Base-by-base conservation (phyloP, 208 protist genomes). In the Zelonia costaricensis region DNA sequence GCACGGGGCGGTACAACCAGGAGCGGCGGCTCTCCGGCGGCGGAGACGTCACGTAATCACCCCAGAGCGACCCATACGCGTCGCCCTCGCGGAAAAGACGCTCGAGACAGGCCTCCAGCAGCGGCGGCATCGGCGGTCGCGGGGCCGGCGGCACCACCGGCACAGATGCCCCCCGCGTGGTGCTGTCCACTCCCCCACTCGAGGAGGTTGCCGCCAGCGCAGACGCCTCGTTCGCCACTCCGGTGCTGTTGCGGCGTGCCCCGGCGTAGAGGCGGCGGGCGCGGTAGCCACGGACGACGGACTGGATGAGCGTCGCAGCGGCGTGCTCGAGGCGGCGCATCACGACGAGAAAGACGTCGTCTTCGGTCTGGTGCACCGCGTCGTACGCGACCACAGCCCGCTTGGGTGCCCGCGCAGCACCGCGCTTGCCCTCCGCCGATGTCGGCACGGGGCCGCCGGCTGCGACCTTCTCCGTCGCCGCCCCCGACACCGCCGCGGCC, bases 251-350 rank as follows among this genome's bases (percentile, higher is more conserved):
- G 9, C 56, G 44, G 27, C 48, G 60, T 8, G 59, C 68, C 13
- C 22, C n/a, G 0, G 45, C 25, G 56, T 93, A 93, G 63, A 82
- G 64, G n/a, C 40, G 15, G 40, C 69, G 71, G 0, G 49, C 57
- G 2, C 66, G 52, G 28, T 72, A 69, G 1, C 80, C 84, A 10
- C 90, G 71, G 62, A 76, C 91, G 20, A 74, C 39, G 0, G 82
- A 63, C 62, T 95, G 90, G 62, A 95, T 90, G 10, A 61, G 65
- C n/a, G 69, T 80, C 10, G 80, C 90, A 8, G 84, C 84, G 1
- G 63, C 46, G 13, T 72, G 51, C 18, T 73, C 74, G 13, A 91
- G 67, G 0, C 62, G 63, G 12, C 74, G 75, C 10, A 84, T 30
- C 8, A 91, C 81, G 0, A 64, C 69, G 9, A 95, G 62, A 69